Base-by-base conservation (phyloP, 495 filamentous ascomycete genomes). In the Penicillium steckii region DNA sequence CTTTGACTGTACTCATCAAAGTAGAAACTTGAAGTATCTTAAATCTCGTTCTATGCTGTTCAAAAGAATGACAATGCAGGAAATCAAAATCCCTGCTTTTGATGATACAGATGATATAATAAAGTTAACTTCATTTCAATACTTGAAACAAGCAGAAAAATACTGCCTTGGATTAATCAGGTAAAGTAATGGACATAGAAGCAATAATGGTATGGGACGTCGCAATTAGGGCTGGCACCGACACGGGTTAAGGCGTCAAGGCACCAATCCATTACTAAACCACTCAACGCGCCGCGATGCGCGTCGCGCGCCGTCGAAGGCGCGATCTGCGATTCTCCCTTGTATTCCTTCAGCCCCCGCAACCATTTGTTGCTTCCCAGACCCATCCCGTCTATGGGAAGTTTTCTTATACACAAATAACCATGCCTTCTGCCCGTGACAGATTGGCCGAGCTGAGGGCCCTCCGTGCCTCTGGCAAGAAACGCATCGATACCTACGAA, bases 401-500 rank as follows among this genome's bases (percentile, higher is more conserved):
- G 49, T 56, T 12, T 26, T 52, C 55, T 47, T n/a, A 59, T 52
- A 61, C 19, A 45, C 17, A 8, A 32, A 25, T 40, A 33, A 59
- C 47, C 58, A 77, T 77, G 74, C 60, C 71, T 59, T 58, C 72
- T 38, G 56, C 61, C 52, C 67, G 65, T 21, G 72, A 68, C n/a
- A 74, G 64, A 48, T 62, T 95, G 64, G 91, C 87, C 25, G 89
- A 97, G 78, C 80, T 97, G 44, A 81, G 81, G 59, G 89, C 88
- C 62, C 81, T 97, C 48, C 89, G 90, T 48, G 85, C 89, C 59
- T 80, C 92, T 9, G 94, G 94, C 65, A 95, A 95, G 76, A 97
- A 90, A 66, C 85, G 87, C 48, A 80, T 93, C 27, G 86, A 90
- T 48, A 85, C 82, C n/a, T 98, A 97, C 74, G 72, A 97, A 67